Evolutionary conservation across 768 basidiomycete genomes (phyloP).

Genomic region (Mycena chlorophos): DNA sequence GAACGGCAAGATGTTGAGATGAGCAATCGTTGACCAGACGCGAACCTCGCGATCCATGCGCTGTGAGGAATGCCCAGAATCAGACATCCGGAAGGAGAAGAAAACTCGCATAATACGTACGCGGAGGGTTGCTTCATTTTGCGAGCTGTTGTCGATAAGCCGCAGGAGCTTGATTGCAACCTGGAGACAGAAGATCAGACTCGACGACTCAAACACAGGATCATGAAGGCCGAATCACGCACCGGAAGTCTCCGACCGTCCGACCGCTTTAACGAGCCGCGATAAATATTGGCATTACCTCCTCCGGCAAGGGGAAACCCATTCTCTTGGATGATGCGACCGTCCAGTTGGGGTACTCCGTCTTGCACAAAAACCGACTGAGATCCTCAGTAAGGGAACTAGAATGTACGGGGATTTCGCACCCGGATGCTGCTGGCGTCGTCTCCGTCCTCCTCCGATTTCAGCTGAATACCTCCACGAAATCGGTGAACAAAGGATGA

Average conservation of each 20-base stretch:
- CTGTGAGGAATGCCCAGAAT: too few relatives aligned
- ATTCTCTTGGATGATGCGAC: constrained; percentile 2
- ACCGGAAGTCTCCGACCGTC: constrained; percentile 5
- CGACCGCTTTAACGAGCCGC: background rate
- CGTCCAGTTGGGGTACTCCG: too few relatives aligned
- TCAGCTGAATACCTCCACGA: too few relatives aligned
- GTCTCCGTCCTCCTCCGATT: too few relatives aligned
- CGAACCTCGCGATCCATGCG: constrained; percentile 8
- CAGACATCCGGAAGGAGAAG: too few relatives aligned
- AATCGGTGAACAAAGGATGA: too few relatives aligned
- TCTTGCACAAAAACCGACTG: too few relatives aligned
- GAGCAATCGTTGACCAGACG: constrained; percentile 6
- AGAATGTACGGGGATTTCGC: too few relatives aligned
- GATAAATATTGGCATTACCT: constrained; percentile 6
- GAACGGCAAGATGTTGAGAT: constrained; percentile 14
- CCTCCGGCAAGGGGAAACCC: constrained; percentile 2
- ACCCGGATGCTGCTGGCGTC: too few relatives aligned
- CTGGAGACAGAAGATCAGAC: background rate
- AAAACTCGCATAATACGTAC: background rate
- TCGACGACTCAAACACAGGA: too few relatives aligned
- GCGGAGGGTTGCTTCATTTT: constrained; percentile 1
- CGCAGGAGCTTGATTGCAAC: constrained; percentile 13
- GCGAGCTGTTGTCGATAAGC: constrained; percentile 5
- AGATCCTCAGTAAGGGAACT: too few relatives aligned
- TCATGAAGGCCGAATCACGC: background rate